Evolutionary conservation across 2,329 filamentous ascomycete genomes (phyloP).

Genomic region (Rasamsonia emersonii): DNA sequence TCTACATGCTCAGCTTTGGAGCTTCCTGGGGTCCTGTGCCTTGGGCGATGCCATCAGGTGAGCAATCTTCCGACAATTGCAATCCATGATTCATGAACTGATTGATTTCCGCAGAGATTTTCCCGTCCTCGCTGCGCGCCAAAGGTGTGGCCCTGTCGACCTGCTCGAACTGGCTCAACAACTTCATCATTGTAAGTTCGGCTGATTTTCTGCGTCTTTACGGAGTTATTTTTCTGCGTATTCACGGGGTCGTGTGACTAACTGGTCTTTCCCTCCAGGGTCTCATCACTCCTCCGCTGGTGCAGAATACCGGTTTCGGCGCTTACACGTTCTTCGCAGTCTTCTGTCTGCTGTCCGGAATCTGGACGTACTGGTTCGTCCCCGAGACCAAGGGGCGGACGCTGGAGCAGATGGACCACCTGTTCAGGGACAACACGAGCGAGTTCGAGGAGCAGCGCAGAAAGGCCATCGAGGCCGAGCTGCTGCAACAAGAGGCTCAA

Average conservation of each 20-base stretch:
- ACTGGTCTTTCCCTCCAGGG: slow-evolving; percentile 28
- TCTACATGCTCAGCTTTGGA: slow-evolving; percentile 57
- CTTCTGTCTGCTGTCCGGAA: slow-evolving; percentile 37
- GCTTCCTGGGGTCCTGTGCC: slow-evolving; percentile 48
- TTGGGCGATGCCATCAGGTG: slow-evolving; percentile 34
- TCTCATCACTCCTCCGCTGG: slow-evolving; percentile 56
- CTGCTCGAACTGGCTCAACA: slow-evolving; percentile 56
- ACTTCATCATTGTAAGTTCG: slow-evolving; percentile 47
- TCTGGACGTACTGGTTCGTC: slow-evolving; percentile 43
- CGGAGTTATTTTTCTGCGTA: background rate
- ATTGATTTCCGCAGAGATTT: slow-evolving; percentile 48
- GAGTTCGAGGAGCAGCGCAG: slow-evolving; percentile 4
- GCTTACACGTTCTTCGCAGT: slow-evolving; percentile 52
- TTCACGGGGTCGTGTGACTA: background rate
- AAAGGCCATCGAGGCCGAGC: background rate
- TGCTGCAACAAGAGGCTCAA: too few relatives aligned
- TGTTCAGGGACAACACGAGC: slow-evolving; percentile 12
- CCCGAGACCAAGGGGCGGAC: slow-evolving; percentile 48
- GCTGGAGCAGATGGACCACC: slow-evolving; percentile 43
- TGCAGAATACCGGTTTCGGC: slow-evolving; percentile 47
- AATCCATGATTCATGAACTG: background rate
- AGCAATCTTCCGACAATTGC: too few relatives aligned
- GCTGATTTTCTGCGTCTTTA: background rate
- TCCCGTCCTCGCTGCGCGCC: slow-evolving; percentile 50
- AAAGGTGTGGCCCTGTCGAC: slow-evolving; percentile 60